Evolutionary conservation across 768 basidiomycete species (phyloP).

Genomic region (Candolleomyces efflorescens): DNA sequence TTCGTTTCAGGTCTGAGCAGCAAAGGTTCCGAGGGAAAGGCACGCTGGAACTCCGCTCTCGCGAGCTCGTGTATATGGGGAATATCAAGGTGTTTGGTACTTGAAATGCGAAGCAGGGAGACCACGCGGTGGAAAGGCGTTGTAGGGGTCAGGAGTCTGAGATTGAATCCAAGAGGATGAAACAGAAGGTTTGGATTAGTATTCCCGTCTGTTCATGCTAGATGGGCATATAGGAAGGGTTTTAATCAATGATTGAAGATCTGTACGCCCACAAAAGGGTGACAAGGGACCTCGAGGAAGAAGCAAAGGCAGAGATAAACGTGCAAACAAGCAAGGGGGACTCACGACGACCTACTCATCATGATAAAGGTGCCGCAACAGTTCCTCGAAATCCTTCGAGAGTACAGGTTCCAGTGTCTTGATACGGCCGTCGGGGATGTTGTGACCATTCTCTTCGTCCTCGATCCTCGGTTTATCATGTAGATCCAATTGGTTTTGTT

Average conservation of each 20-base stretch:
- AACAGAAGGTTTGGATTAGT: background rate
- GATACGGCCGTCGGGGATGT: slow-evolving; percentile 18
- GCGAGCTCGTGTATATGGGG: slow-evolving; percentile 48
- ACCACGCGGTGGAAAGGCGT: slow-evolving; percentile 44
- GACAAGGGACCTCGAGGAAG: too few relatives aligned
- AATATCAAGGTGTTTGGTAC: slow-evolving; percentile 52
- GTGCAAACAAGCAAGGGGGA: background rate
- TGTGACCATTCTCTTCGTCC: background rate
- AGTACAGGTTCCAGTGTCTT: slow-evolving; percentile 30
- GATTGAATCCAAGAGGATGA: slow-evolving; percentile 3
- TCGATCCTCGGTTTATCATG: too few relatives aligned
- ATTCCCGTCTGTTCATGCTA: too few relatives aligned
- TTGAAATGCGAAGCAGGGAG: slow-evolving; percentile 53
- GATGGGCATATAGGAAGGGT: too few relatives aligned
- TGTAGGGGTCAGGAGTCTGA: slow-evolving; percentile 44
- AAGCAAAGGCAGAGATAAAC: too few relatives aligned
- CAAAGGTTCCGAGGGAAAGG: slow-evolving; percentile 42
- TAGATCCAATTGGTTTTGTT: too few relatives aligned
- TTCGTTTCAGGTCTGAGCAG: slow-evolving; percentile 31
- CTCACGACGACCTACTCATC: slow-evolving; percentile 47
- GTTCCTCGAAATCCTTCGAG: slow-evolving; percentile 43
- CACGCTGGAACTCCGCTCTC: slow-evolving; percentile 32
- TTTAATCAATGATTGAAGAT: too few relatives aligned
- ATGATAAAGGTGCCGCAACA: slow-evolving; percentile 66
- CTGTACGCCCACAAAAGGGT: too few relatives aligned